Base-by-base conservation (phyloP, 2,329 filamentous ascomycete genomes). In the Colletotrichum gigasporum region DNA sequence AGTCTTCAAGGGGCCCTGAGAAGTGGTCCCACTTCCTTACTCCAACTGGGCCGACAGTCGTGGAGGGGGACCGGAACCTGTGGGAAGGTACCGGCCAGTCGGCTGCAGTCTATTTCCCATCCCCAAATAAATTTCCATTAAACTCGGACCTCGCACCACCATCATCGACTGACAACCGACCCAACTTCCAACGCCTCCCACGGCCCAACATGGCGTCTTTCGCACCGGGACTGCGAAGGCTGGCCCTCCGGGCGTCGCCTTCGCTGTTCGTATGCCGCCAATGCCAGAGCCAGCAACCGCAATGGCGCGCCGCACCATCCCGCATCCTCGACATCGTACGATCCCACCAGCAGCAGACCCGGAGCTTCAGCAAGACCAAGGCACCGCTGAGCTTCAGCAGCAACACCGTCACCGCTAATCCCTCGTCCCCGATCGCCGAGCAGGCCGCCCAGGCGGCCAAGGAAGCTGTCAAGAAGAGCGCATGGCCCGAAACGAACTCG, bases 401-500 rank as follows among this genome's bases (percentile, higher is more conserved):
- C 30, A 65, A 68, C 12, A 44, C 64, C 58, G 26, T 62, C 7
- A 14, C 66, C 4, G 52, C 59, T 48, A 41, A 60, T 22, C 39
- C 39, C 10, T 24, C 55, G 11, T 42, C 62, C 20, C 26, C 54
- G 22, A 60, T 62, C n/a, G 56, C 48, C 10, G 35, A 52, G 54
- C 20, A 55, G 41, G 45, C 55, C 35, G 24, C 52, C 47, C 48
- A 42, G 20, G 59, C 69, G 4, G 54, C 67, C 0, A 54, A 68
- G 3, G 47, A 69, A 1, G 24, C 58, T 1, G 57, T 63, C 58
- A 74, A 69, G 9, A 79, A 78, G 69, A 76, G 74, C 20, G 76
- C 77, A 3, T 87, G 85, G 64, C 85, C 86, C 28, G 77, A 91
- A 68, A 87, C 86, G 9, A 93, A 87, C 69, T 87, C 90, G 63